These are phyloP conservation scores for Auriculariales sp. DNA, from an alignment of 768 basidiomycete genomes.

Conservation along the genomic window DNA sequence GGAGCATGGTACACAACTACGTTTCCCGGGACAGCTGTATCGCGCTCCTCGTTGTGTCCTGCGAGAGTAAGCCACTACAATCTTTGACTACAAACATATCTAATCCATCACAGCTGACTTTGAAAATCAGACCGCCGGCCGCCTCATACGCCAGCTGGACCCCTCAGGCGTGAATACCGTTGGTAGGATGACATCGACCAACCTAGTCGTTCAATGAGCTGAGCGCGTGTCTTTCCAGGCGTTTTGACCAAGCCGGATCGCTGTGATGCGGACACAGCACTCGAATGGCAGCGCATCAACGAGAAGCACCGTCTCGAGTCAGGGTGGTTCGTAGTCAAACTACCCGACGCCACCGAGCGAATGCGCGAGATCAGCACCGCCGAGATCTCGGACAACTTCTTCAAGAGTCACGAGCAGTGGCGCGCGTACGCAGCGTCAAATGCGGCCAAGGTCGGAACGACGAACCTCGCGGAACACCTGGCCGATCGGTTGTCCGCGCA, in stretches of 20 bases:
- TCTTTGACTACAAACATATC: not conserved
- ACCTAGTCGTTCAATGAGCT: too few species aligned
- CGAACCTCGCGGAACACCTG: conserved; percentile 38
- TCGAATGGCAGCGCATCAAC: conserved; percentile 33
- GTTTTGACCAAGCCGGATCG: conserved; percentile 62
- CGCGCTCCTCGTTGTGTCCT: conserved; percentile 43
- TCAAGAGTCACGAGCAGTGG: conserved; percentile 13
- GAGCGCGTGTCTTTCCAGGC: not conserved
- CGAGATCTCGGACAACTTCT: conserved; percentile 45
- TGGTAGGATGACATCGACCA: conserved; percentile 29
- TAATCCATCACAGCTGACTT: conserved; percentile 44
- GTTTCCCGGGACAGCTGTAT: conserved; percentile 49
- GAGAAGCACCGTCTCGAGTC: conserved; percentile 23
- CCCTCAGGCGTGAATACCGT: conserved; percentile 53
- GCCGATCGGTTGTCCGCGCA: conserved; percentile 48
- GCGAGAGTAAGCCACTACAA: conserved; percentile 35
- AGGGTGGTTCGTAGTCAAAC: conserved; percentile 48
- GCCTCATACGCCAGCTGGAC: conserved; percentile 44
- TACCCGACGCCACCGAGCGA: conserved; percentile 34
- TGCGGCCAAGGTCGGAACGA: conserved; percentile 27
- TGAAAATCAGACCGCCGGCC: conserved; percentile 66
- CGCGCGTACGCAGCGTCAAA: not conserved
- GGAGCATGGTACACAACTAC: conserved; percentile 40
- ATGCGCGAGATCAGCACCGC: conserved; percentile 40
- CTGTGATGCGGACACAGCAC: conserved; percentile 27